phyloP scores from a whole-genome alignment of 805 yeast genomes.

The Wickerhamiella sorbophila region DNA sequence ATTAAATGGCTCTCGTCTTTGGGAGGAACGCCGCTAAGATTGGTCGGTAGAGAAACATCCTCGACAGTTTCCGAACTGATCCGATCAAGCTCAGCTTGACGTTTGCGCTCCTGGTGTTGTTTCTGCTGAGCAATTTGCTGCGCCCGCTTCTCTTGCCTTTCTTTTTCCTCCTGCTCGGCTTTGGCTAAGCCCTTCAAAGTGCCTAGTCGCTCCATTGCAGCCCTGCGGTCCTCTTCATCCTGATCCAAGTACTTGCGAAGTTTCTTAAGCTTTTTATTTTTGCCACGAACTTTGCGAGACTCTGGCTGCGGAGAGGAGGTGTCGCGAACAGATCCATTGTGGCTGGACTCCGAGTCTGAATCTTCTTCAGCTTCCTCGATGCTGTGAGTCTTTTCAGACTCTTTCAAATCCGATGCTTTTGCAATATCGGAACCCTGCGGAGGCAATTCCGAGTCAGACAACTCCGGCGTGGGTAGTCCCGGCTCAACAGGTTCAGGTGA shows the following conservation, averaged over 20 bases:
- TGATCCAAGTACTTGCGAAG: conserved; percentile 76
- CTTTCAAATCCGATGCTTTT: not conserved
- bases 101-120: conserved; percentile 30
- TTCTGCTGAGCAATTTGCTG: conserved; percentile 25
- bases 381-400: not conserved
- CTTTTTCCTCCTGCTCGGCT: conserved; percentile 26
- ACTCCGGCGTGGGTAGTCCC: not conserved
- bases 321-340: too few species aligned
- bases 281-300: conserved; percentile 48
- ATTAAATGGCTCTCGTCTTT: conserved; percentile 35
- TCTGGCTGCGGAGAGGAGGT: not conserved
- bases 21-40: conserved; percentile 23
- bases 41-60: conserved; percentile 31
- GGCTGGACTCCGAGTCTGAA: not conserved
- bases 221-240: conserved; percentile 70
- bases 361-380: not conserved
- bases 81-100: conserved; percentile 32
- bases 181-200: conserved; percentile 47
- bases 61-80: conserved; percentile 28
- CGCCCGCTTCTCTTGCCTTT: conserved; percentile 25
- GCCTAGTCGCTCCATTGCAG: conserved; percentile 72
- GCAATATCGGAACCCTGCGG: too few species aligned
- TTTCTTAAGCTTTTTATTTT: conserved; percentile 68
- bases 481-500: not conserved
- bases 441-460: not conserved